phyloP scores from a whole-genome alignment of 2,329 filamentous ascomycete species.

The Aureobasidium sp. region DNA sequence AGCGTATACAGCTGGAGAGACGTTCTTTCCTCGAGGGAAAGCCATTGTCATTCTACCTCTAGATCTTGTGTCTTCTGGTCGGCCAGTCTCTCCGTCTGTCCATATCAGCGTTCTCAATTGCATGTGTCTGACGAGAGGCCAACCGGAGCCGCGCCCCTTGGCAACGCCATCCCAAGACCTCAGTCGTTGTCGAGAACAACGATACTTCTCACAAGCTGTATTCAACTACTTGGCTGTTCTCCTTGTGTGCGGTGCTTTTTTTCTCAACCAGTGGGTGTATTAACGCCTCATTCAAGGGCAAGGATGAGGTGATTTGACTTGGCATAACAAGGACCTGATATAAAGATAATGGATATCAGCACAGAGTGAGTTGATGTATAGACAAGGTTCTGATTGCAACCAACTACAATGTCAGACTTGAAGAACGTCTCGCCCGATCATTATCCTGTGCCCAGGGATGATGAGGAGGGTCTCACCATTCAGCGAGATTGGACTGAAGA shows the following conservation, averaged over 20 bases:
- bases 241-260: neutral
- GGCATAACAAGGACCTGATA: neutral
- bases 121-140: neutral
- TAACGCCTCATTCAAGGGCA: neutral
- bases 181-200: neutral
- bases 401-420: neutral
- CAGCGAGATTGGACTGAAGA: constrained; percentile 31
- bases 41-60: neutral
- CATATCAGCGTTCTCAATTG: too few relatives aligned
- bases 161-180: constrained; percentile 7
- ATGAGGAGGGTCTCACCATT: constrained; percentile 9
- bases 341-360: neutral
- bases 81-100: too few relatives aligned
- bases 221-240: neutral
- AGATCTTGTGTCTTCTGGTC: too few relatives aligned
- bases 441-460: neutral
- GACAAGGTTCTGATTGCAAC: neutral
- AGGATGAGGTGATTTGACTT: constrained; percentile 15
- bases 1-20: neutral
- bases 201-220: neutral
- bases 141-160: neutral
- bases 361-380: neutral
- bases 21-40: neutral
- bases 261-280: neutral
- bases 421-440: neutral